Conservation (phyloP, 2,329 filamentous ascomycete genomes). For the Chalaropsis thielavioides region DNA sequence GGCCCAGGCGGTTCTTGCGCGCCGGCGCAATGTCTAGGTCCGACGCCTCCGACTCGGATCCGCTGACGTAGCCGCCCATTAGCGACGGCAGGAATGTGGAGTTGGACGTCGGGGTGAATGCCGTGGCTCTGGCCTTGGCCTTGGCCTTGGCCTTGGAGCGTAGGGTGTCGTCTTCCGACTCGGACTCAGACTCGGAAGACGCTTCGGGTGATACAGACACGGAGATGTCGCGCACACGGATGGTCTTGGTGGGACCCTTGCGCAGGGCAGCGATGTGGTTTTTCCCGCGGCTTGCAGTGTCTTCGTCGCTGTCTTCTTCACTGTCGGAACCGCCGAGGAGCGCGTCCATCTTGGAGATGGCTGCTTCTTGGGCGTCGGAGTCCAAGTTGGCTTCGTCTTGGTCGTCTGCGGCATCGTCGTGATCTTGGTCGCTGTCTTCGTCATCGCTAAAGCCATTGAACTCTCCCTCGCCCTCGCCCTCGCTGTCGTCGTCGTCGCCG, state of each 20-base stretch:
- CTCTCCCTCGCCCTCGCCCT: constrained; percentile 19
- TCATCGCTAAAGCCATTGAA: constrained; percentile 19
- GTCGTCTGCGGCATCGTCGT: constrained; percentile 10
- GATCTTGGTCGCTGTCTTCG: constrained; percentile 20
- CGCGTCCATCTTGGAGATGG: constrained; percentile 31
- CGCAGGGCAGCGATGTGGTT: background rate
- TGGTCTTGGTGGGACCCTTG: constrained; percentile 17
- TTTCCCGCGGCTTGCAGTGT: constrained; percentile 1
- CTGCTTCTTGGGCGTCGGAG: constrained; percentile 25
- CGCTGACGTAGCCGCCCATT: constrained; percentile 67
- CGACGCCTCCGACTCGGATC: constrained; percentile 50
- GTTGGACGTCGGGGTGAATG: constrained; percentile 21
- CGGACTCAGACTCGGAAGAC: constrained; percentile 3
- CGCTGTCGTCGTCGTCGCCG: constrained; percentile 25
- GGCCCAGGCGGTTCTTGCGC: constrained; percentile 61
- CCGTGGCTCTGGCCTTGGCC: constrained; percentile 21
- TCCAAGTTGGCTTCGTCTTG: constrained; percentile 21
- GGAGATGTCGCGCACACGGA: constrained; percentile 28
- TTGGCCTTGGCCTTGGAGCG: constrained; percentile 14
- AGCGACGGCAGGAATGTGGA: constrained; percentile 61
- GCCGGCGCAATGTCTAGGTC: constrained; percentile 48
- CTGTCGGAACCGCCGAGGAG: constrained; percentile 33
- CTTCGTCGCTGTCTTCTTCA: constrained; percentile 25
- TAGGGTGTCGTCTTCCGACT: constrained; percentile 15
- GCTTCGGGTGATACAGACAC: constrained; percentile 19